phyloP scores from a whole-genome alignment of 2,329 filamentous ascomycete genomes.

The Didymella arachidicola region DNA sequence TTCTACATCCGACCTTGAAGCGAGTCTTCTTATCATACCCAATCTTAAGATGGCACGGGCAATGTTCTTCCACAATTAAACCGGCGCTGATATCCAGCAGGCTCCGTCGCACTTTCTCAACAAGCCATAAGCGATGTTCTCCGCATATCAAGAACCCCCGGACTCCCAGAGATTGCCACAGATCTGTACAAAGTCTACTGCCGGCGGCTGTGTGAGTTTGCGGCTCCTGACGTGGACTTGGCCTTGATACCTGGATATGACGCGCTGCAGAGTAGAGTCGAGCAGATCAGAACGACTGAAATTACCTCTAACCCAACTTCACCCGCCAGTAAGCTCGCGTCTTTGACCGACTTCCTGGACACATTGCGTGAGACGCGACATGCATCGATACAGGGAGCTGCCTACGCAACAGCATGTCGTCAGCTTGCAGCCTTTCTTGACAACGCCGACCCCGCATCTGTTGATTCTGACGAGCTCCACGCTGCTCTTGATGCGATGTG shows the following conservation, averaged over 20 bases:
- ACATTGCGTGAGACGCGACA: constrained; percentile 39
- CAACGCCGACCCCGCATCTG: constrained; percentile 1
- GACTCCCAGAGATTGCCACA: constrained; percentile 54
- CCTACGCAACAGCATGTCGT: constrained; percentile 39
- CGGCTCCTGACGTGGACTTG: constrained; percentile 8
- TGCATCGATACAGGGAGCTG: constrained; percentile 40
- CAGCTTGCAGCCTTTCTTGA: constrained; percentile 36
- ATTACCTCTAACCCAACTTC: background rate
- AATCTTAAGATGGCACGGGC: background rate
- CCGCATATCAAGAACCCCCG: constrained; percentile 48
- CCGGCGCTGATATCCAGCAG: background rate
- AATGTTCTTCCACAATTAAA: background rate
- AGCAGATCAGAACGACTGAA: constrained; percentile 15
- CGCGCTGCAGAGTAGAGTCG: constrained; percentile 22
- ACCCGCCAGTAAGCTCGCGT: background rate
- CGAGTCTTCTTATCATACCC: background rate
- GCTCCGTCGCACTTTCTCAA: constrained; percentile 22
- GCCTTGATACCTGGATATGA: constrained; percentile 31
- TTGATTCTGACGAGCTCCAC: constrained; percentile 30
- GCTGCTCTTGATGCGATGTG: constrained; percentile 50
- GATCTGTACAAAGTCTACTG: constrained; percentile 49
- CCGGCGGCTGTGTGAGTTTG: constrained; percentile 34
- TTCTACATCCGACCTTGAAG: background rate
- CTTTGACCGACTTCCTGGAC: constrained; percentile 36
- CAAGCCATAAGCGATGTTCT: constrained; percentile 46